A percentile compares a stretch with the other conserved stretches of the same genome.
Conservation (phyloP, 2,329 filamentous ascomycete species). For the Tolypocladium sp. region DNA sequence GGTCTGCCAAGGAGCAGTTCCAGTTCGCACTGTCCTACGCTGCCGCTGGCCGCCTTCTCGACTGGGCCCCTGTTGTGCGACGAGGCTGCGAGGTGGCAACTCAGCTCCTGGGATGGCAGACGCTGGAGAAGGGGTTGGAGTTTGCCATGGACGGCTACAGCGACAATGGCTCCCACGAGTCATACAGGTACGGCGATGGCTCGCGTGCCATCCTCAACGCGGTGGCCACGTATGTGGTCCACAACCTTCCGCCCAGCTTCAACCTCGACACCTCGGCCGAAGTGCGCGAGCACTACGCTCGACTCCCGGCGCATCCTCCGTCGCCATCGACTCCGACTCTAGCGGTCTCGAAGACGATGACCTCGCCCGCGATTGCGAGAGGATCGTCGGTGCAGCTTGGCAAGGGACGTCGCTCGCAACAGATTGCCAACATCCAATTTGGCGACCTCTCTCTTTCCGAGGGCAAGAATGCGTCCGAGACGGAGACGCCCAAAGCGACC, state of each 20-base stretch:
- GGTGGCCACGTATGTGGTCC: slow-evolving; percentile 49
- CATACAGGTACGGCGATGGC: slow-evolving; percentile 42
- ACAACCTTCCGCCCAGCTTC: slow-evolving; percentile 52
- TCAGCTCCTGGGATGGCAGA: slow-evolving; percentile 52
- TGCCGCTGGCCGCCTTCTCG: slow-evolving; percentile 50
- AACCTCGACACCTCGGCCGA: slow-evolving; percentile 39
- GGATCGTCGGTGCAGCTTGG: slow-evolving; percentile 26
- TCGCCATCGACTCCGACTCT: slow-evolving; percentile 7
- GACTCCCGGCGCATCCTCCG: slow-evolving; percentile 23
- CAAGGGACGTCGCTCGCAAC: slow-evolving; percentile 33
- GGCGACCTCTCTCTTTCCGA: slow-evolving; percentile 48
- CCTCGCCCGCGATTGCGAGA: slow-evolving; percentile 21
- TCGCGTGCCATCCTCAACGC: slow-evolving; percentile 44
- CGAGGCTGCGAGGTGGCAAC: slow-evolving; percentile 52
- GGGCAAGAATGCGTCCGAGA: slow-evolving; percentile 12
- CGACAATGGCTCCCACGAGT: slow-evolving; percentile 29
- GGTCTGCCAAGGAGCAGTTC: slow-evolving; percentile 33
- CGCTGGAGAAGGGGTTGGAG: slow-evolving; percentile 49
- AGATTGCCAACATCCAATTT: slow-evolving; percentile 58
- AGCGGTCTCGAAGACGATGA: slow-evolving; percentile 4
- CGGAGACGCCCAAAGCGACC: slow-evolving; percentile 19
- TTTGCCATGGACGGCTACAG: slow-evolving; percentile 39
- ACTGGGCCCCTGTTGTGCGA: slow-evolving; percentile 42
- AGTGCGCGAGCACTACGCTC: slow-evolving; percentile 26
- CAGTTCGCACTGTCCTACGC: slow-evolving; percentile 55